phyloP scores from a whole-genome alignment of 2,329 filamentous ascomycete genomes.

The Salinomyces thailandicus region DNA sequence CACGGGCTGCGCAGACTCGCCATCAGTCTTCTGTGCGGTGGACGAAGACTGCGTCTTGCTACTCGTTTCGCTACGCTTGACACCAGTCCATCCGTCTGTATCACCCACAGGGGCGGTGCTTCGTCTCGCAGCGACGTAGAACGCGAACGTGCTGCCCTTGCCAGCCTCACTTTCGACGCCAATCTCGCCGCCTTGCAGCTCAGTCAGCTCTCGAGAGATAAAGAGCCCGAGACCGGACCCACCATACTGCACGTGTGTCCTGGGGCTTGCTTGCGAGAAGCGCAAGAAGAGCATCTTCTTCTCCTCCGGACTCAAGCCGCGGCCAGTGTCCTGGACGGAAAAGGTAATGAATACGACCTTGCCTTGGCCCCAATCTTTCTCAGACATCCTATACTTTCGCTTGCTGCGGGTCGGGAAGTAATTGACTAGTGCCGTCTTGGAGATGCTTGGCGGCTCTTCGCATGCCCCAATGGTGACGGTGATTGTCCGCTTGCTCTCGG shows the following conservation, averaged over 20 bases:
- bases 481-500: slow-evolving; percentile 52
- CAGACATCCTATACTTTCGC: slow-evolving; percentile 36
- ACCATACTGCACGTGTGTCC: slow-evolving; percentile 68
- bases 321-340: slow-evolving; percentile 66
- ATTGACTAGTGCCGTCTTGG: slow-evolving; percentile 39
- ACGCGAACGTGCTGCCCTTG: slow-evolving; percentile 63
- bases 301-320: slow-evolving; percentile 54
- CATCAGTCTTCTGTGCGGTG: background rate
- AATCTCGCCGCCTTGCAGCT: slow-evolving; percentile 70
- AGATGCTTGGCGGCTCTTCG: slow-evolving; percentile 34
- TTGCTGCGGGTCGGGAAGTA: slow-evolving; percentile 51
- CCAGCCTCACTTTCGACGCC: slow-evolving; percentile 59
- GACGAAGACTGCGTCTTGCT: slow-evolving; percentile 1
- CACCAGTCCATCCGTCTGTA: slow-evolving; percentile 8
- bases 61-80: background rate
- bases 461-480: slow-evolving; percentile 56
- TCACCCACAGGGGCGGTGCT: slow-evolving; percentile 27
- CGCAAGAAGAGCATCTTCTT: slow-evolving; percentile 66
- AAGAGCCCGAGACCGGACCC: slow-evolving; percentile 70
- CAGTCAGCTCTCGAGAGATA: slow-evolving; percentile 67
- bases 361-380: slow-evolving; percentile 59
- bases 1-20: background rate
- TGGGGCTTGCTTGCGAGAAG: slow-evolving; percentile 67
- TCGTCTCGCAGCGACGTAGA: slow-evolving; percentile 61
- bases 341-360: slow-evolving; percentile 58